phyloP scores from a whole-genome alignment of 2,329 filamentous ascomycete species.

The Aspergillus fischeri region DNA sequence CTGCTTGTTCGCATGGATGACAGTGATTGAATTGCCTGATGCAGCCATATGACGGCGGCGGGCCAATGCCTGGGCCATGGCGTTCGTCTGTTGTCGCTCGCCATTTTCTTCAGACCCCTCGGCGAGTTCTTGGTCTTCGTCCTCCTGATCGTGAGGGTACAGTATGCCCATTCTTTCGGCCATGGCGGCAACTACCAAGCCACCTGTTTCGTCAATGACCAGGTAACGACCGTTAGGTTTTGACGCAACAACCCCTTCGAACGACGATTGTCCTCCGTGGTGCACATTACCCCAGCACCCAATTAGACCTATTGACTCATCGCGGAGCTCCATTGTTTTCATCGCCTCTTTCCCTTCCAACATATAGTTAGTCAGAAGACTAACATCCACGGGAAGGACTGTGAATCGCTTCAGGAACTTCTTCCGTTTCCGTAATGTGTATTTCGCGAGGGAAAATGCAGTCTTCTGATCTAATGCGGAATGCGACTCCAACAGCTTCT shows the following conservation, averaged over 20 bases:
- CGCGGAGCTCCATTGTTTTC: constrained; percentile 79
- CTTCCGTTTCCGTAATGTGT: constrained; percentile 87
- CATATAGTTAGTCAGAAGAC: constrained; percentile 70
- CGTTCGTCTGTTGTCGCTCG: constrained; percentile 21
- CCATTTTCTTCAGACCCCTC: constrained; percentile 8
- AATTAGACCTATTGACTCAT: constrained; percentile 76
- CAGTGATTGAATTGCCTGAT: constrained; percentile 55
- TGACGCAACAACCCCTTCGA: constrained; percentile 20
- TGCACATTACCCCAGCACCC: constrained; percentile 90
- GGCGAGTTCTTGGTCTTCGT: constrained; percentile 16
- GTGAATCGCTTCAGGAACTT: constrained; percentile 91
- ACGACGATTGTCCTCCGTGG: constrained; percentile 50
- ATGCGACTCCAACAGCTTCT: constrained; percentile 88
- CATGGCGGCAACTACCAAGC: constrained; percentile 74
- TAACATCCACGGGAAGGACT: constrained; percentile 76
- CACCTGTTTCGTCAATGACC: constrained; percentile 81
- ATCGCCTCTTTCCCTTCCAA: constrained; percentile 73
- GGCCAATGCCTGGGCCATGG: constrained; percentile 1
- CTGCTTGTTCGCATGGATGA: constrained; percentile 66
- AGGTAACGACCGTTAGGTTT: constrained; percentile 64
- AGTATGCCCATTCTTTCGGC: constrained; percentile 87
- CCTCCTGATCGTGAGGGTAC: constrained; percentile 43
- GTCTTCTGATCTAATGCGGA: constrained; percentile 91
- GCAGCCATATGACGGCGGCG: constrained; percentile 34
- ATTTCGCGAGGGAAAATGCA: constrained; percentile 87